Base-by-base conservation (phyloP, 2,329 filamentous ascomycete species). In the Pseudofabraea citricarpa region DNA sequence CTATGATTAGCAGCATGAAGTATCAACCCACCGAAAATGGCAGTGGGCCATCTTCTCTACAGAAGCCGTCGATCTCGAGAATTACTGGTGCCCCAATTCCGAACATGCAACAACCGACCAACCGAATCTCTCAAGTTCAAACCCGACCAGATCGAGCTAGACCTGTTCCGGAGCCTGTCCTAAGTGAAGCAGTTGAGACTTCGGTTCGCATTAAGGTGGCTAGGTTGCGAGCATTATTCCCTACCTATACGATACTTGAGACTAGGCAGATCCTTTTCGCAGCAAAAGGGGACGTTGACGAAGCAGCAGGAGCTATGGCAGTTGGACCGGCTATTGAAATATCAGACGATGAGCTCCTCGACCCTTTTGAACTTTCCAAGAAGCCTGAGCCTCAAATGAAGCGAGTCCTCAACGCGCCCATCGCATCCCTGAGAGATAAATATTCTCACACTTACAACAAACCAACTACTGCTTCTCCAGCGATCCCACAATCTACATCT, bases 391-490 rank as follows among this genome's bases (percentile, higher is more conserved):
- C 68, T 41, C 65, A 66, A n/a, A 73, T 72, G 36, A 75, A 74
- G 60, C 73, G 77, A 50, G 67, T 71, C 39, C 67, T 81, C 23
- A 75, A 77, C 50, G 69, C 67, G 9, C 74, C 74, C 5, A 68
- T 67, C 12, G 72, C 71, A 46, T 72, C 67, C 5, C 79, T 87
- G 44, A 71, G 76, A 46, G 72, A 81, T 47, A 80, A 77, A 56
- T 83, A 74, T 67, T 66, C 69, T 12, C 68, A 70, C 6, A 71
- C 69, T 18, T 45, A 55, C 6, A 57, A 56, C 44, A 55, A 54
- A 21, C 44, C 46, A 47, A 40, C 48, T 8, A 9, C 16, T 22
- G 19, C 21, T 5, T 15, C 7, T 23, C 39, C 49, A 21, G 18
- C 5, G 16, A n/a, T 21, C 9, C 15, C 7, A 13, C 35, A 22